Conservation (phyloP, 768 basidiomycete species). For the Nevesoporus exiguus region DNA sequence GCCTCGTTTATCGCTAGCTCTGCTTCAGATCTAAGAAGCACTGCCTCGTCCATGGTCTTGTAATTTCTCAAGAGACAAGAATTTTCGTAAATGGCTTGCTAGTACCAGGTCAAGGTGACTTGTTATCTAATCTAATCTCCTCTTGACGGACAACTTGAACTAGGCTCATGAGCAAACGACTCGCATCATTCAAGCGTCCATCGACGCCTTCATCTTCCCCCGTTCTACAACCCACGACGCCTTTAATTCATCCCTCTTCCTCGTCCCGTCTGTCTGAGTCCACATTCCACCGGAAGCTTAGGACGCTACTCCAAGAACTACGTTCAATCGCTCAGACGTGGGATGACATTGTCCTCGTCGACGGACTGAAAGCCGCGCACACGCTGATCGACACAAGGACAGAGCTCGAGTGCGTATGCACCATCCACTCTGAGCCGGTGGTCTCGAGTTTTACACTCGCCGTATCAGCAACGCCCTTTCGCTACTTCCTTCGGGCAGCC, state of each 20-base stretch:
- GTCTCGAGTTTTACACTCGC: not conserved
- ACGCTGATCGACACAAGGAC: slow-evolving; percentile 75
- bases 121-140: slow-evolving; percentile 25
- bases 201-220: slow-evolving; percentile 74
- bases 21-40: slow-evolving; percentile 31
- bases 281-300: slow-evolving; percentile 76
- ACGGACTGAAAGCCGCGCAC: slow-evolving; percentile 74
- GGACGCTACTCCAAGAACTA: slow-evolving; percentile 66
- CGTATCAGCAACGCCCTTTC: slow-evolving; percentile 58
- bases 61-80: too few species aligned
- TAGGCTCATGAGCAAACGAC: slow-evolving; percentile 46
- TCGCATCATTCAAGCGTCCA: slow-evolving; percentile 77
- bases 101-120: too few species aligned
- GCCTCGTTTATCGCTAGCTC: slow-evolving; percentile 32
- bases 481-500: slow-evolving; percentile 45
- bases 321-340: slow-evolving; percentile 62
- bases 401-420: slow-evolving; percentile 71
- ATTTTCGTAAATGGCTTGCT: too few species aligned
- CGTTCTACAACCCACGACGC: slow-evolving; percentile 41
- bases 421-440: not conserved
- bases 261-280: slow-evolving; percentile 53
- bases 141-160: not conserved
- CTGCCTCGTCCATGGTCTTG: slow-evolving; percentile 24
- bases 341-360: slow-evolving; percentile 78
- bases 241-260: slow-evolving; percentile 39